Percentiles rank a stretch among this genome's conserved stretches.
These are phyloP conservation scores for Colletotrichum cordylinicola DNA, from an alignment of 2,329 filamentous ascomycete species.

Conservation along the genomic window DNA sequence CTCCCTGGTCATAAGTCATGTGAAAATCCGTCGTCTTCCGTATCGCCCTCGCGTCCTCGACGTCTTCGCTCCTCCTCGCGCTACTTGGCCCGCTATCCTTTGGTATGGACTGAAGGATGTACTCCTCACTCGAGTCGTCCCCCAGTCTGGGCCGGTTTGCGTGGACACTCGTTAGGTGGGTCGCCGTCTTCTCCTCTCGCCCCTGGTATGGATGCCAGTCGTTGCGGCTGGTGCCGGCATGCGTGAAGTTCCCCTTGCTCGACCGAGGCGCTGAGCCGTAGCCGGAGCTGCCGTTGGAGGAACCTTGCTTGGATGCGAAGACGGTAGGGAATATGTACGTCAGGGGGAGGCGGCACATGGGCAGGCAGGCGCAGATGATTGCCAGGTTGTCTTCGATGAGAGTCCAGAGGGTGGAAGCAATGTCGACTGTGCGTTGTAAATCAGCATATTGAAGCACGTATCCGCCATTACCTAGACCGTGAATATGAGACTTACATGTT, in stretches of 20 bases:
- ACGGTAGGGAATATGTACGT: conserved; percentile 39
- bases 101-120: conserved; percentile 32
- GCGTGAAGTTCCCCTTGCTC: conserved; percentile 6
- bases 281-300: conserved; percentile 10
- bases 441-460: conserved; percentile 16
- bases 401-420: conserved; percentile 29
- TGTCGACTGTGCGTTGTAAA: conserved; percentile 25
- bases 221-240: conserved; percentile 27
- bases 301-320: conserved; percentile 28
- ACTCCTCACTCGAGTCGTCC: conserved; percentile 39
- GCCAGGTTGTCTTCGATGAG: conserved; percentile 27
- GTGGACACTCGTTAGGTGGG: conserved; percentile 32
- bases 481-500: conserved; percentile 32
- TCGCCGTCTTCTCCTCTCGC: conserved; percentile 31
- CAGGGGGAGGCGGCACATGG: conserved; percentile 41
- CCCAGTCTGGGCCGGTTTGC: neutral
- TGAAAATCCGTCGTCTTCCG: conserved; percentile 42
- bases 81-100: conserved; percentile 6
- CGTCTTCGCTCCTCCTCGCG: neutral
- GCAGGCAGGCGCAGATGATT: conserved; percentile 30
- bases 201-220: conserved; percentile 38
- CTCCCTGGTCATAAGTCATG: conserved; percentile 35
- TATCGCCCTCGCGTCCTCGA: conserved; percentile 30
- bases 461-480: too few relatives aligned
- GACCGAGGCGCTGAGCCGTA: conserved; percentile 2